Evolutionary conservation across 805 yeast species (phyloP), one percentile per base, ranked within the genome.

Genomic region (Lachancea cidri): DNA sequence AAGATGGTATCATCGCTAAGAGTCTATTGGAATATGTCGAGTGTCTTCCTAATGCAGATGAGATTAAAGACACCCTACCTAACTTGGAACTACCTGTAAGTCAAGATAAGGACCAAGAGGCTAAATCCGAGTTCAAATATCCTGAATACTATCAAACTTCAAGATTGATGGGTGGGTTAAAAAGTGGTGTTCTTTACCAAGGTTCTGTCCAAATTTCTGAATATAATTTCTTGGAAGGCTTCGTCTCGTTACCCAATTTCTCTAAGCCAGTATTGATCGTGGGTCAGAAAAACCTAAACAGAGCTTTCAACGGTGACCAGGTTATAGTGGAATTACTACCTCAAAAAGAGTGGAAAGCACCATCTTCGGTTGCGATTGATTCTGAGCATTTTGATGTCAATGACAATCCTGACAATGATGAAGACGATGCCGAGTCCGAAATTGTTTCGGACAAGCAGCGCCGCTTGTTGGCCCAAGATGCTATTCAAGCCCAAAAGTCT

Each of bases 311-410:
- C 53, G 89, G 96, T 19, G 99, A 93, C 57, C 75, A 79, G 29
- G 98, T 93, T 22, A 85, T 88, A 35, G 87, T 93, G 4, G 98
- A 93, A 63, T 67, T 93, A 33, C 69, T 93, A 33, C 96, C 98
- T 1, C 77, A 85, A 49, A 70, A 73, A 20, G 79, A 85, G 57
- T 93, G 98, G 98, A 81, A 84, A 53, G 80, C 79, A 29, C 95
- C 96, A 1, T 81, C 95, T 0, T 66, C 83, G 4, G 77, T 83
- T 35, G 82, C 87, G 33, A 66, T 88, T 29, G 96, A 88, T 55
- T 94, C 86, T 44, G 82, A 75, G 37, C 69, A 71, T 24, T 68
- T 80, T 29, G 81, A 79, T 42, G 77, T 71, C 6, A 69, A 77
- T 42, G 85, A 76, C 46, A 69, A 78, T 43, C 77, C 83, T 4